phyloP scores from a whole-genome alignment of 176 grass and related monocot genomes.

The Oryza meridionalis region DNA sequence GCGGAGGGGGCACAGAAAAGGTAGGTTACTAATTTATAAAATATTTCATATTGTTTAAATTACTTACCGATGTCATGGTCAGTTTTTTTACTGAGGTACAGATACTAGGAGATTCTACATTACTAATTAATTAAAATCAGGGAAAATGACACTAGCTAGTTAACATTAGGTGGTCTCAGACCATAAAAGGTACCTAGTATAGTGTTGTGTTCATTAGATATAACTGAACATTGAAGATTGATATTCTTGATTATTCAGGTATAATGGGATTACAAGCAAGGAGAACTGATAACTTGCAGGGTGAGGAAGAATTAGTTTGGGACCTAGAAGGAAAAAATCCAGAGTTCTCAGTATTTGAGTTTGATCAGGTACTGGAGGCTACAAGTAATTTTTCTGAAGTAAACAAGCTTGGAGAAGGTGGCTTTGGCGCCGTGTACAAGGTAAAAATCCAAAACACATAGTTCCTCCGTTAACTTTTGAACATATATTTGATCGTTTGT shows the following conservation, averaged over 20 bases:
- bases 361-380: slow-evolving; percentile 36
- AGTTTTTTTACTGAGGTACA: no score
- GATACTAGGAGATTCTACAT: no score
- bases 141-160: no score
- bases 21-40: no score
- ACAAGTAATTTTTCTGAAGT: slow-evolving; percentile 47
- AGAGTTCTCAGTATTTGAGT: slow-evolving; percentile 42
- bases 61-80: no score
- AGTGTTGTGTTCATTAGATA: background rate
- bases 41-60: no score
- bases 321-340: slow-evolving; percentile 19
- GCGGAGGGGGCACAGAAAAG: no score
- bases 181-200: background rate
- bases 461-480: no score
- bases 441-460: slow-evolving; percentile 33
- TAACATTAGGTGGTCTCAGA: no score
- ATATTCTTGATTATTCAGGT: background rate
- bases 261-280: background rate
- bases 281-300: slow-evolving; percentile 3
- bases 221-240: background rate
- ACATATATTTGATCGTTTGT: no score
- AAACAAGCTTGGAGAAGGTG: slow-evolving; percentile 52
- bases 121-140: no score
- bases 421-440: slow-evolving; percentile 61
- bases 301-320: slow-evolving; percentile 15